A percentile compares a stretch with the other conserved stretches of the same genome.
Evolutionary conservation across 2,329 filamentous ascomycete species (phyloP).

Genomic region (Delphinella strobiligena): DNA sequence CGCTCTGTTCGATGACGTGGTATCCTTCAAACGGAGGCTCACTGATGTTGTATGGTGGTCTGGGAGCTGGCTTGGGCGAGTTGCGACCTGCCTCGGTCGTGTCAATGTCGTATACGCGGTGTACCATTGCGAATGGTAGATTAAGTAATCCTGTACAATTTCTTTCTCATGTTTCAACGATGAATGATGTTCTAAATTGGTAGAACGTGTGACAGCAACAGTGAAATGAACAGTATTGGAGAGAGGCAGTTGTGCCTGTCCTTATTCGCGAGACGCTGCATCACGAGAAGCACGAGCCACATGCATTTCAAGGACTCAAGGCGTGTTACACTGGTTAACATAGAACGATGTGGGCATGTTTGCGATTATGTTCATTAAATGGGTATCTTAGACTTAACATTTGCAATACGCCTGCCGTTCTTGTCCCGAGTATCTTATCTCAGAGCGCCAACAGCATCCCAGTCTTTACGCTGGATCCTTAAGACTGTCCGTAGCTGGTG

Average conservation of each 20-base stretch:
- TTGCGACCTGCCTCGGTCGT: slow-evolving; percentile 16
- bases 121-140: slow-evolving; percentile 18
- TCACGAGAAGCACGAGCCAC: slow-evolving; percentile 1
- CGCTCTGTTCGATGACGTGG: slow-evolving; percentile 49
- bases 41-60: slow-evolving; percentile 37
- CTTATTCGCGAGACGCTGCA: neutral
- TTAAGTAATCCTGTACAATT: no score
- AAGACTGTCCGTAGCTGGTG: slow-evolving; percentile 65
- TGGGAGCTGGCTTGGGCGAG: slow-evolving; percentile 41
- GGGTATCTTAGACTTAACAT: neutral
- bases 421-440: neutral
- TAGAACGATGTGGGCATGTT: slow-evolving; percentile 2
- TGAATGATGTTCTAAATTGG: neutral
- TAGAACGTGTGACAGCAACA: neutral
- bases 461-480: slow-evolving; percentile 56
- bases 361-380: neutral
- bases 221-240: neutral
- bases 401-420: no score
- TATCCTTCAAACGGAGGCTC: slow-evolving; percentile 52
- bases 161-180: no score
- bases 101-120: slow-evolving; percentile 20
- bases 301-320: no score
- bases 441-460: neutral
- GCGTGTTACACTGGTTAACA: no score
- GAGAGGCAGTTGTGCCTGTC: neutral